Evolutionary conservation across 192 early-diverging fungal genomes (phyloP).

Genomic region (Haplosporangium gracile): DNA sequence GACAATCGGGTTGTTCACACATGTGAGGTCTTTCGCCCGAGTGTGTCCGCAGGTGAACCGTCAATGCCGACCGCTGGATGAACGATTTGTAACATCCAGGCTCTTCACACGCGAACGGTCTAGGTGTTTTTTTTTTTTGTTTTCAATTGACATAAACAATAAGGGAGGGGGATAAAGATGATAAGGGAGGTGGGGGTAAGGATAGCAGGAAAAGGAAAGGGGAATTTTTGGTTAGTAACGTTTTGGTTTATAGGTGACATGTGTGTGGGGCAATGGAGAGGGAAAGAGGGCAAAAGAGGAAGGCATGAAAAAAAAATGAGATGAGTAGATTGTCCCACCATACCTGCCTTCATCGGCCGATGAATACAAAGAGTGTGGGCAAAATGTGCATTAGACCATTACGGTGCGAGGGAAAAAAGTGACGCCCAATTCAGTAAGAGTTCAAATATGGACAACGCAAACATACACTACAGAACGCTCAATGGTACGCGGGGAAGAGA

Average conservation of each 20-base stretch:
- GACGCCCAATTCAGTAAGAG: background rate
- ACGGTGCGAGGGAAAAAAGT: background rate
- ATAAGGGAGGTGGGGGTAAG: background rate
- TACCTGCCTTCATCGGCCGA: background rate
- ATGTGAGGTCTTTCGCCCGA: conserved; percentile 81
- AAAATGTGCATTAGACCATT: too few species aligned
- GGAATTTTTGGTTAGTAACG: background rate
- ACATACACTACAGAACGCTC: background rate
- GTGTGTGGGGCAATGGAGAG: background rate
- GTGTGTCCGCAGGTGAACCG: conserved; percentile 84
- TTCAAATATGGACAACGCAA: background rate
- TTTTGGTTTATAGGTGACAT: background rate
- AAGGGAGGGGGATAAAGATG: background rate
- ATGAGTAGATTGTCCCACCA: conserved; percentile 7
- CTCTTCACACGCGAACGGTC: conserved; percentile 76
- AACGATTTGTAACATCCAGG: conserved; percentile 83
- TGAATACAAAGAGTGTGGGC: background rate
- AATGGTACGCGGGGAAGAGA: background rate
- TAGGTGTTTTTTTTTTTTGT: background rate
- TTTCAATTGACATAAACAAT: background rate
- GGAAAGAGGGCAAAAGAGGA: background rate
- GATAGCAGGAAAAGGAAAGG: background rate
- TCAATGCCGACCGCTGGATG: conserved; percentile 85
- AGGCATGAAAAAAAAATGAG: background rate
- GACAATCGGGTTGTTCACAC: conserved; percentile 78